A percentile compares a stretch with the other conserved stretches of the same genome.
These are phyloP conservation scores for Arthrobotrys iridis DNA, from an alignment of 2,329 filamentous ascomycete genomes.

Conservation along the genomic window DNA sequence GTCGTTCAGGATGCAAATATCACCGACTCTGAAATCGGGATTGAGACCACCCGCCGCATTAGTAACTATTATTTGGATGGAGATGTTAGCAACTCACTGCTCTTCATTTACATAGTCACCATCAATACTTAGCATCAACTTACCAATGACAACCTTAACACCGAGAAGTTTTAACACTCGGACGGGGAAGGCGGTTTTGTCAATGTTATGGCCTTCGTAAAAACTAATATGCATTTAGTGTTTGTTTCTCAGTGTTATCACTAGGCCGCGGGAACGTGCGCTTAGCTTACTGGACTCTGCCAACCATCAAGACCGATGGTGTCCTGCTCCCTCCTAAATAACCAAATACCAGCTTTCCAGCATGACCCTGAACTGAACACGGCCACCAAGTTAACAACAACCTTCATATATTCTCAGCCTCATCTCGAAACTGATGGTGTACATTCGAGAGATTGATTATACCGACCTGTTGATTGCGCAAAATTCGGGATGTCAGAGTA, in stretches of 20 bases:
- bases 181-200: constrained; percentile 71
- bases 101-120: background rate
- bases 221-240: constrained; percentile 64
- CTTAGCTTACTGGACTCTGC: constrained; percentile 73
- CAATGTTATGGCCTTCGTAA: constrained; percentile 74
- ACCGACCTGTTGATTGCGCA: constrained; percentile 69
- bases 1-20: constrained; percentile 73
- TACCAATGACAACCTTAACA: constrained; percentile 67
- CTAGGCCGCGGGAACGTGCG: background rate
- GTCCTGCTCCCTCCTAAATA: constrained; percentile 67
- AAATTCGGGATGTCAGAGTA: constrained; percentile 72
- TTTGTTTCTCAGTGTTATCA: constrained; percentile 14
- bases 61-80: constrained; percentile 65
- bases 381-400: constrained; percentile 16
- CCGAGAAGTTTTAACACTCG: constrained; percentile 72
- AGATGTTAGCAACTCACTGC: constrained; percentile 25
- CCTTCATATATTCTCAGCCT: background rate
- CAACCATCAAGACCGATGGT: constrained; percentile 72
- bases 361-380: constrained; percentile 68
- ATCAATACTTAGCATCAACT: constrained; percentile 62
- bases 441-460: background rate
- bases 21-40: constrained; percentile 71
- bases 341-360: constrained; percentile 73
- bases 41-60: constrained; percentile 75
- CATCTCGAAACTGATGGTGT: background rate